phyloP scores from a whole-genome alignment of 208 protist species.

The Spongospora subterranea region DNA sequence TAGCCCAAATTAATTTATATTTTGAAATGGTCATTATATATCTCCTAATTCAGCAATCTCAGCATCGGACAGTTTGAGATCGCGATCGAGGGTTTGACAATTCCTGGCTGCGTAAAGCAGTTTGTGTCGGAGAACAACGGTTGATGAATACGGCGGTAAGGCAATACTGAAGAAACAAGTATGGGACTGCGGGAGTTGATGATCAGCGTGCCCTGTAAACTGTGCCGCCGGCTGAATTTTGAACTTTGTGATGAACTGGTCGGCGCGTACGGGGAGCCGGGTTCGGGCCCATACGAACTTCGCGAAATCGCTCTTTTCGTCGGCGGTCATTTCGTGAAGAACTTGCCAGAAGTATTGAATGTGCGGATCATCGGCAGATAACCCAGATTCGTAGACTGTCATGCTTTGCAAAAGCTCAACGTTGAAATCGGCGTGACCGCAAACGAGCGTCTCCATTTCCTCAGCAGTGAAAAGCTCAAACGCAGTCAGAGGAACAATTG shows the following conservation, averaged over 20 bases:
- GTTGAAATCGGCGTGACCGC: slow-evolving; percentile 66
- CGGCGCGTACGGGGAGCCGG: slow-evolving; percentile 57
- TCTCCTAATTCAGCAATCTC: slow-evolving; percentile 47
- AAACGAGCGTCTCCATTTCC: slow-evolving; percentile 64
- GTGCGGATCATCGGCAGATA: not conserved
- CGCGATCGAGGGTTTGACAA: slow-evolving; percentile 65
- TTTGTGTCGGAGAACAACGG: not conserved
- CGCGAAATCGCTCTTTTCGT: slow-evolving; percentile 58
- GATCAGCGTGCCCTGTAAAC: not conserved
- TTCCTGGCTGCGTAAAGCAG: slow-evolving; percentile 66
- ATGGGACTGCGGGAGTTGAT: slow-evolving; percentile 58
- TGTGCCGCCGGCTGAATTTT: slow-evolving; percentile 21
- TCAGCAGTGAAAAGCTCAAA: slow-evolving; percentile 39
- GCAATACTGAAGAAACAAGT: slow-evolving; percentile 67
- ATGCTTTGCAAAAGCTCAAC: slow-evolving; percentile 32
- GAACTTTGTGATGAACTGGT: slow-evolving; percentile 57
- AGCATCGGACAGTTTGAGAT: slow-evolving; percentile 52
- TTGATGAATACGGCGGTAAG: slow-evolving; percentile 63
- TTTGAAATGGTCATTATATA: too few species aligned
- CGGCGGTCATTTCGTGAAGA: slow-evolving; percentile 25
- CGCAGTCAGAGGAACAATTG: slow-evolving; percentile 49
- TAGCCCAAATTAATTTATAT: too few species aligned
- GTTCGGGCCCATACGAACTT: slow-evolving; percentile 63
- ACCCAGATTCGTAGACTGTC: slow-evolving; percentile 52
- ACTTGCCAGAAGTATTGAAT: slow-evolving; percentile 66